Evolutionary conservation across 2,329 filamentous ascomycete genomes (phyloP).

Genomic region (Aaosphaeria pasadenensis): DNA sequence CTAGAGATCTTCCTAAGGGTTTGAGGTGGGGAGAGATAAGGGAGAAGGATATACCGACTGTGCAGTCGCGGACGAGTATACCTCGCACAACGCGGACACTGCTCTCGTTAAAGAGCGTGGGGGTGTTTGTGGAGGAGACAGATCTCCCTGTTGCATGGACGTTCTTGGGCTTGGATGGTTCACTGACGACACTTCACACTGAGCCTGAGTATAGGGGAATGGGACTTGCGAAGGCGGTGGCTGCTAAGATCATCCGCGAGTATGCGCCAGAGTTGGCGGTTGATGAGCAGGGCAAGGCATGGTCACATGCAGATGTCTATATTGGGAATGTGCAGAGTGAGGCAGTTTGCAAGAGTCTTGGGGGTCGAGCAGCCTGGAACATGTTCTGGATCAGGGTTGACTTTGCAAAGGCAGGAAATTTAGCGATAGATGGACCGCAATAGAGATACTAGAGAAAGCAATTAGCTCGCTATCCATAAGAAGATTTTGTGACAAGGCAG

Average conservation of each 20-base stretch:
- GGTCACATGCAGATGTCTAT: constrained; percentile 63
- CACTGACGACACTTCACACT: constrained; percentile 59
- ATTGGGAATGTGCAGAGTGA: constrained; percentile 59
- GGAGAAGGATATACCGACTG: constrained; percentile 54
- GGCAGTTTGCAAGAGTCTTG: constrained; percentile 60
- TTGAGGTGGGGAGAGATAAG: constrained; percentile 56
- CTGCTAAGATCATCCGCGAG: constrained; percentile 56
- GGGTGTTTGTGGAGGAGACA: constrained; percentile 43
- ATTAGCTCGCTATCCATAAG: not conserved
- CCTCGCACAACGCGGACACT: constrained; percentile 51
- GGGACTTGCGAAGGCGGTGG: constrained; percentile 62
- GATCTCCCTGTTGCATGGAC: constrained; percentile 61
- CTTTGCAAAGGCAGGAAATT: constrained; percentile 24
- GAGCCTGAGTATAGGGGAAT: constrained; percentile 58
- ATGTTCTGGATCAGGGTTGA: constrained; percentile 57
- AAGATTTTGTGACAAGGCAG: too few species aligned
- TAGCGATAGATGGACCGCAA: constrained; percentile 2
- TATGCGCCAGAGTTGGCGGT: constrained; percentile 25
- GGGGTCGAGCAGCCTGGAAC: constrained; percentile 55
- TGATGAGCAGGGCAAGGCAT: constrained; percentile 44
- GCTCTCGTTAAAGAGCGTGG: constrained; percentile 36
- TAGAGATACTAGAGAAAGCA: not conserved
- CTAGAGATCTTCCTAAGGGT: constrained; percentile 41
- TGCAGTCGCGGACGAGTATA: constrained; percentile 49
- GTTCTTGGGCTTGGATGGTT: constrained; percentile 61